phyloP scores from a whole-genome alignment of 306 rosid genomes.

The Abrus pulchellus region DNA sequence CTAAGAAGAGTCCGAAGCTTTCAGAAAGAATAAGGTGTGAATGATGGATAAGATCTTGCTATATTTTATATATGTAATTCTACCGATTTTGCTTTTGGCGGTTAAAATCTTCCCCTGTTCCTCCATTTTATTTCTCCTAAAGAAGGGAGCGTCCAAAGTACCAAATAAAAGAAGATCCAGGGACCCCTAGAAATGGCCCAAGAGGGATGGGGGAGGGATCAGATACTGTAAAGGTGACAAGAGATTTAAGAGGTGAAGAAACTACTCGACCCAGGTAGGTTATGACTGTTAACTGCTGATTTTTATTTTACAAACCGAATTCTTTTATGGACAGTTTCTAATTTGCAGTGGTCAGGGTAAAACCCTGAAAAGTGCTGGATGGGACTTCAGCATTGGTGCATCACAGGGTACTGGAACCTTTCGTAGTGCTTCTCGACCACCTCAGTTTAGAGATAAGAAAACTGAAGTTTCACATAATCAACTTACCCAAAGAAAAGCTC shows the following conservation, averaged over 20 bases:
- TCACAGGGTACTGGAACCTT: constrained; percentile 87
- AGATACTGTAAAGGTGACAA: constrained; percentile 75
- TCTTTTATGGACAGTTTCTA: constrained; percentile 44
- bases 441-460: constrained; percentile 85
- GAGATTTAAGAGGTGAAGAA: constrained; percentile 73
- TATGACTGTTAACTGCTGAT: constrained; percentile 39
- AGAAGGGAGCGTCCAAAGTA: constrained; percentile 90
- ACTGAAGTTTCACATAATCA: constrained; percentile 64
- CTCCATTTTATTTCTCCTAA: constrained; percentile 9
- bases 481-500: constrained; percentile 63
- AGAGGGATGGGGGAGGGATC: constrained; percentile 68
- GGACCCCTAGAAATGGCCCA: constrained; percentile 63
- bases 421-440: constrained; percentile 83
- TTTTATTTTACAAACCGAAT: constrained; percentile 42
- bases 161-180: constrained; percentile 76
- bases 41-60: constrained; percentile 38
- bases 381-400: constrained; percentile 96
- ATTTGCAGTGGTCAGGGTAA: constrained; percentile 84
- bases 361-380: constrained; percentile 79
- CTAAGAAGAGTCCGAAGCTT: constrained; percentile 89
- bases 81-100: constrained; percentile 29
- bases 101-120: neutral
- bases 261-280: constrained; percentile 76
- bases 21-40: constrained; percentile 92
- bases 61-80: constrained; percentile 41